Conservation (phyloP, 805 yeast genomes). For the Yamadazyma endophytica region DNA sequence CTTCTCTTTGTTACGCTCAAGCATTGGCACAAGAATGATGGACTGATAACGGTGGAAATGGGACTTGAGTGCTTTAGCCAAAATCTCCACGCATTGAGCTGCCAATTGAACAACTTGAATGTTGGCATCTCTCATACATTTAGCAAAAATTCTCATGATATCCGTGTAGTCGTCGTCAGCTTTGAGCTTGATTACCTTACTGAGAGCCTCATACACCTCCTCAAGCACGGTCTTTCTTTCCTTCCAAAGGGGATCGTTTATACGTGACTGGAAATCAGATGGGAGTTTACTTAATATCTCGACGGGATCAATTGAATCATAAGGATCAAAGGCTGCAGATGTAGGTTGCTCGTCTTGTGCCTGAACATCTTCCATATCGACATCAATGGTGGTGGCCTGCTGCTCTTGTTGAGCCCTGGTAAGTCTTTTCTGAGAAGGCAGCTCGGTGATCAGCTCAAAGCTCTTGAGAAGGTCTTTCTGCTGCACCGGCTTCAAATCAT, state of each 20-base stretch:
- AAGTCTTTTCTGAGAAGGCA: conserved; percentile 51
- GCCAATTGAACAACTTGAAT: conserved; percentile 80
- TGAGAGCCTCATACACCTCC: conserved; percentile 46
- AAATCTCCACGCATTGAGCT: conserved; percentile 54
- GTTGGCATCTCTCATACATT: conserved; percentile 82
- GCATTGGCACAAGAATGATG: conserved; percentile 52
- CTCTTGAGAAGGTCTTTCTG: conserved; percentile 74
- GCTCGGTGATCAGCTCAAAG: conserved; percentile 48
- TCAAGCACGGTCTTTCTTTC: conserved; percentile 85
- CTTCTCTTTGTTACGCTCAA: conserved; percentile 87
- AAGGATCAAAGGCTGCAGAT: conserved; percentile 49
- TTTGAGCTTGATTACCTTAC: conserved; percentile 51
- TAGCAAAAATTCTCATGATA: conserved; percentile 60
- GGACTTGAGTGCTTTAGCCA: conserved; percentile 64
- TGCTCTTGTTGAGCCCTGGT: conserved; percentile 41
- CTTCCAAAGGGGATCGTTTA: conserved; percentile 77
- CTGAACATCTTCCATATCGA: conserved; percentile 28
- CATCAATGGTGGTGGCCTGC: conserved; percentile 16
- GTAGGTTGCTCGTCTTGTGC: conserved; percentile 6
- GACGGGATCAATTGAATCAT: conserved; percentile 65
- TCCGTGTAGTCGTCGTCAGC: conserved; percentile 58
- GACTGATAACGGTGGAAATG: conserved; percentile 53
- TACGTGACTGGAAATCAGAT: conserved; percentile 47
- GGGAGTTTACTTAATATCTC: conserved; percentile 68
- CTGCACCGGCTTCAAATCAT: conserved; percentile 84